A percentile compares a stretch with the other conserved stretches of the same genome.
Conservation (phyloP, 2,329 filamentous ascomycete species). For the Setomelanomma holmii region DNA sequence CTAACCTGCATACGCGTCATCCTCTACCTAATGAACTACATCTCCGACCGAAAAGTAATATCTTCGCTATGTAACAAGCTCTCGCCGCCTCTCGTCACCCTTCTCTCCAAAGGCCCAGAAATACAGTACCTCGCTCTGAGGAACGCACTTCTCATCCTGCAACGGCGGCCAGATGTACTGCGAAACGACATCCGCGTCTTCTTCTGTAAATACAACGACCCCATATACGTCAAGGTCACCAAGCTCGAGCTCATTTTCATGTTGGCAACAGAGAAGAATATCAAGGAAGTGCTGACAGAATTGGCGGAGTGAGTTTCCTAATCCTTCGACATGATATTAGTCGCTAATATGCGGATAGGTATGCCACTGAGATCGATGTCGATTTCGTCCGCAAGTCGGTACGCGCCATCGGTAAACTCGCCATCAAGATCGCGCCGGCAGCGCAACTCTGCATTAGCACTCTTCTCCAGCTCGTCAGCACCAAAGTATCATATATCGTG, state of each 20-base stretch:
- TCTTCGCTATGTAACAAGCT: constrained; percentile 87
- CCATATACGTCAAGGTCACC: constrained; percentile 99
- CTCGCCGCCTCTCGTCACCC: constrained; percentile 90
- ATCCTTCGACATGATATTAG: too few species aligned
- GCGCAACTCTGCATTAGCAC: constrained; percentile 91
- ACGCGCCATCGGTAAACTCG: constrained; percentile 94
- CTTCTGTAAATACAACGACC: constrained; percentile 99
- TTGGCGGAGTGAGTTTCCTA: constrained; percentile 75
- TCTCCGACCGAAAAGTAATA: constrained; percentile 88
- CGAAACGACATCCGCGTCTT: constrained; percentile 98
- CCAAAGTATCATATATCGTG: constrained; percentile 98
- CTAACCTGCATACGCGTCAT: constrained; percentile 96
- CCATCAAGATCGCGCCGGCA: constrained; percentile 97
- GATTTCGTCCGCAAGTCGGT: constrained; percentile 99
- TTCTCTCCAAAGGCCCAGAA: constrained; percentile 94
- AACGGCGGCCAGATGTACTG: constrained; percentile 89
- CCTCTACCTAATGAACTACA: constrained; percentile 98
- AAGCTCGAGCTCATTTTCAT: constrained; percentile 99
- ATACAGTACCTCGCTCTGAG: constrained; percentile 97
- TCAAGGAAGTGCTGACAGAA: constrained; percentile 92
- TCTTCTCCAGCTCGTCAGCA: constrained; percentile 89
- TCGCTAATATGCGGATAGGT: constrained; percentile 51
- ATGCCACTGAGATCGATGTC: constrained; percentile 97
- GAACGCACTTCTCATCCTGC: constrained; percentile 92
- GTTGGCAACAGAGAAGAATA: constrained; percentile 94